phyloP scores from a whole-genome alignment of 1,284 basidiomycete species.

The Trametes sp. region DNA sequence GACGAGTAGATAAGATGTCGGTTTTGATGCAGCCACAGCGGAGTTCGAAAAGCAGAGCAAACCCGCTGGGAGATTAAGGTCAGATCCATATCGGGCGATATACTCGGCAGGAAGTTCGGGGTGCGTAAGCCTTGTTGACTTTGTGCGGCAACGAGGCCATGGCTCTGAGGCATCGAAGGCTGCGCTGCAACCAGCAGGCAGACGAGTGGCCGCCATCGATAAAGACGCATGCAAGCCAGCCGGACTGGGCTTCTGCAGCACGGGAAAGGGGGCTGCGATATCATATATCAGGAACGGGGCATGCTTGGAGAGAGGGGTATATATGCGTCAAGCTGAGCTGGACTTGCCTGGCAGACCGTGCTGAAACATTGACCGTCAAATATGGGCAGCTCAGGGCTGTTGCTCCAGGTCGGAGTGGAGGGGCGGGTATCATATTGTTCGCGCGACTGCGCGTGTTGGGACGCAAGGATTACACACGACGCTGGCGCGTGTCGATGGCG shows the following conservation, averaged over 20 bases:
- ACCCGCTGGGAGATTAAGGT: too few species aligned
- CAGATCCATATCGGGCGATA: background rate
- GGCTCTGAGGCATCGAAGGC: background rate
- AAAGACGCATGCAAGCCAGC: constrained; percentile 3
- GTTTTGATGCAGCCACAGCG: too few species aligned
- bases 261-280: constrained; percentile 3
- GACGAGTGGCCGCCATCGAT: constrained; percentile 18
- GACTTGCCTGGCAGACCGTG: background rate
- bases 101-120: background rate
- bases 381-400: constrained; percentile 3
- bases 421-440: background rate
- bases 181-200: background rate
- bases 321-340: background rate
- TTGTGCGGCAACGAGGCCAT: background rate
- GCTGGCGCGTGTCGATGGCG: constrained; percentile 26
- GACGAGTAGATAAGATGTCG: too few species aligned
- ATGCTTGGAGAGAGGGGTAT: background rate
- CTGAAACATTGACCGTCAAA: background rate
- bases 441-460: constrained; percentile 1
- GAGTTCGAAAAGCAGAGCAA: too few species aligned
- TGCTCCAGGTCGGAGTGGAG: constrained; percentile 1
- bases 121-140: background rate
- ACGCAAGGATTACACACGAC: constrained; percentile 14
- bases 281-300: background rate
- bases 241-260: constrained; percentile 17